Conservation (phyloP, 331 rosid species). For the Dryas integrifolia region DNA sequence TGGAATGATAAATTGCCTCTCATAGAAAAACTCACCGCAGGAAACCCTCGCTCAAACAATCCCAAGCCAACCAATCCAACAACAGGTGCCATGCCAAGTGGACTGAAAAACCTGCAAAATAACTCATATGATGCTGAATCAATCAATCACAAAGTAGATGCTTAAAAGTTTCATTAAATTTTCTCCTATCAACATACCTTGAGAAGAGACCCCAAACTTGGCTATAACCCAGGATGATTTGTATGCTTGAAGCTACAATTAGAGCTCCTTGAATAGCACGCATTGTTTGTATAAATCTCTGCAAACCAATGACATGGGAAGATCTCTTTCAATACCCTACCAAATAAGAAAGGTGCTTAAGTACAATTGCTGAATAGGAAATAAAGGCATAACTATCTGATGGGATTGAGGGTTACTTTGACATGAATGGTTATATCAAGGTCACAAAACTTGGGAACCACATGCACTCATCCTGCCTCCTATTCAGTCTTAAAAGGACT, state of each 20-base stretch:
- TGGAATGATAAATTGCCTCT: neutral
- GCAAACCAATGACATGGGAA: conserved; percentile 87
- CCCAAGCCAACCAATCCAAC: conserved; percentile 95
- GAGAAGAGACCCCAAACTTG: conserved; percentile 98
- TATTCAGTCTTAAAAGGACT: neutral
- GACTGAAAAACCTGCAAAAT: conserved; percentile 84
- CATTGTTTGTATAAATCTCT: conserved; percentile 96
- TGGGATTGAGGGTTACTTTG: conserved; percentile 23
- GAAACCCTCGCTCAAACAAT: conserved; percentile 82
- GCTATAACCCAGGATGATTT: conserved; percentile 91
- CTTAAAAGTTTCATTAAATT: neutral
- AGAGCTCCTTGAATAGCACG: conserved; percentile 98
- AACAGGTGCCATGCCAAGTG: conserved; percentile 99
- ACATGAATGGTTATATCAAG: conserved; percentile 15
- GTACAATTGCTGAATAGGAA: conserved; percentile 37
- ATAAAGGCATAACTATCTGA: conserved; percentile 23
- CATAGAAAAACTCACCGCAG: conserved; percentile 52
- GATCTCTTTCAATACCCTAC: conserved; percentile 83
- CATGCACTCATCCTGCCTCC: neutral
- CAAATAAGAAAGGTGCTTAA: conserved; percentile 58
- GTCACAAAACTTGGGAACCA: neutral
- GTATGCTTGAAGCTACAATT: conserved; percentile 88
- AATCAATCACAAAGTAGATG: conserved; percentile 15
- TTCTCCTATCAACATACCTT: conserved; percentile 44
- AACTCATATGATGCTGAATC: conserved; percentile 21